A percentile compares a stretch with the other conserved stretches of the same genome.
These are phyloP conservation scores for Sugiyamaella paludigena DNA, from an alignment of 1,139 yeast species.

Conservation along the genomic window DNA sequence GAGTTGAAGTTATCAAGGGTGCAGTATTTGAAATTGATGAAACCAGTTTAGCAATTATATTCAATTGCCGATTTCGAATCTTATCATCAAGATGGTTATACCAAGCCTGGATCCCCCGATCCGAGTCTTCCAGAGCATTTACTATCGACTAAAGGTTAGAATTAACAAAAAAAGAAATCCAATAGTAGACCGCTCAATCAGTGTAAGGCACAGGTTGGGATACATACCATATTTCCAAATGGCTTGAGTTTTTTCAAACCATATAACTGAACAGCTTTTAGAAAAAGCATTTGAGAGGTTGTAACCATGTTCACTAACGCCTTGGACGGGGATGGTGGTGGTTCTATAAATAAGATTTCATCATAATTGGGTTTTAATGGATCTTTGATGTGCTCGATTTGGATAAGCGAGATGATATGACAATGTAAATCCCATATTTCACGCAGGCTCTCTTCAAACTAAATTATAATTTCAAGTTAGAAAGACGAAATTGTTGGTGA, in stretches of 20 bases:
- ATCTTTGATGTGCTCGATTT: not conserved
- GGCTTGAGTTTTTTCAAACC: slow-evolving; percentile 6
- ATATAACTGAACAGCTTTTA: slow-evolving; percentile 4
- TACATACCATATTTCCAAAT: slow-evolving; percentile 7
- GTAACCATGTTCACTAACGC: slow-evolving; percentile 2
- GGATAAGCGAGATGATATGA: not conserved
- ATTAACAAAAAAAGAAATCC: not conserved
- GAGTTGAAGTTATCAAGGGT: slow-evolving; percentile 5
- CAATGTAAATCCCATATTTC: slow-evolving; percentile 4
- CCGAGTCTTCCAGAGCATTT: slow-evolving; percentile 1
- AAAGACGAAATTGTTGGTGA: slow-evolving; percentile 1
- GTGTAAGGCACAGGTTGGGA: not conserved
- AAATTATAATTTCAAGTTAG: no score
- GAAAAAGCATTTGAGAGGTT: slow-evolving; percentile 4
- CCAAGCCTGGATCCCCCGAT: slow-evolving; percentile 6
- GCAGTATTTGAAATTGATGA: slow-evolving; percentile 8
- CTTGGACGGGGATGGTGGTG: not conserved
- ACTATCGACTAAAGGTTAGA: slow-evolving; percentile 10
- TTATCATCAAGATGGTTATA: slow-evolving; percentile 1
- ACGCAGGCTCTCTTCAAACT: slow-evolving; percentile 4
- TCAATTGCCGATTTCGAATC: not conserved
- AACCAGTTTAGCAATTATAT: slow-evolving; percentile 6
- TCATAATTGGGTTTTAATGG: slow-evolving; percentile 3
- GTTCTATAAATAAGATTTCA: slow-evolving; percentile 2
- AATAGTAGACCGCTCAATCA: no score